These are phyloP conservation scores for Colletotrichum plurivorum DNA, from an alignment of 2,329 filamentous ascomycete species.

Conservation along the genomic window DNA sequence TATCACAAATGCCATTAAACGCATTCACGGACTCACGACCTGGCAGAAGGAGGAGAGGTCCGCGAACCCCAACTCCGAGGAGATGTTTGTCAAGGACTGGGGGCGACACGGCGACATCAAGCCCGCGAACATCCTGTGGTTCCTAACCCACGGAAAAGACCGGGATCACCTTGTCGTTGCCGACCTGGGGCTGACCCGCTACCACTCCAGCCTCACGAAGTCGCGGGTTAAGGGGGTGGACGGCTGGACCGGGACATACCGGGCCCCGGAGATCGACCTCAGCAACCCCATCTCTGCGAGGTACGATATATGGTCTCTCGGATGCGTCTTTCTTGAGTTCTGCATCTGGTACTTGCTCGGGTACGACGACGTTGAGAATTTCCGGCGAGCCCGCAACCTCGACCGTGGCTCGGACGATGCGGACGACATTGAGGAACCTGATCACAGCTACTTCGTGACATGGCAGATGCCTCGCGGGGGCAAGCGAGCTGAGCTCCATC, in stretches of 20 bases:
- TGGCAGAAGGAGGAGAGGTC: slow-evolving; percentile 13
- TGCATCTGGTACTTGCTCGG: slow-evolving; percentile 43
- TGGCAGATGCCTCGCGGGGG: neutral
- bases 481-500: slow-evolving; percentile 8
- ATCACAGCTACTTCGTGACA: slow-evolving; percentile 15
- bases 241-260: slow-evolving; percentile 24
- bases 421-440: slow-evolving; percentile 3
- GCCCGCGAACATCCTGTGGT: slow-evolving; percentile 31
- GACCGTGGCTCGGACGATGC: neutral
- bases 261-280: slow-evolving; percentile 25
- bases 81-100: slow-evolving; percentile 8
- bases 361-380: neutral
- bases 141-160: slow-evolving; percentile 12
- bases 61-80: neutral
- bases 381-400: slow-evolving; percentile 5
- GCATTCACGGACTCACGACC: slow-evolving; percentile 18
- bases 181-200: slow-evolving; percentile 27
- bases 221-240: slow-evolving; percentile 22
- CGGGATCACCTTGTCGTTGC: slow-evolving; percentile 15
- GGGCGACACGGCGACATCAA: slow-evolving; percentile 35
- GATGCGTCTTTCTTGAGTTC: slow-evolving; percentile 47
- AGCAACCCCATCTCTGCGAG: slow-evolving; percentile 36
- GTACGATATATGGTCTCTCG: slow-evolving; percentile 48
- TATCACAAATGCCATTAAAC: slow-evolving; percentile 21
- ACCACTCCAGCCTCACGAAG: slow-evolving; percentile 15